Evolutionary conservation across 345 rosid species (phyloP).

Genomic region (Cardiospermum halicacabum): DNA sequence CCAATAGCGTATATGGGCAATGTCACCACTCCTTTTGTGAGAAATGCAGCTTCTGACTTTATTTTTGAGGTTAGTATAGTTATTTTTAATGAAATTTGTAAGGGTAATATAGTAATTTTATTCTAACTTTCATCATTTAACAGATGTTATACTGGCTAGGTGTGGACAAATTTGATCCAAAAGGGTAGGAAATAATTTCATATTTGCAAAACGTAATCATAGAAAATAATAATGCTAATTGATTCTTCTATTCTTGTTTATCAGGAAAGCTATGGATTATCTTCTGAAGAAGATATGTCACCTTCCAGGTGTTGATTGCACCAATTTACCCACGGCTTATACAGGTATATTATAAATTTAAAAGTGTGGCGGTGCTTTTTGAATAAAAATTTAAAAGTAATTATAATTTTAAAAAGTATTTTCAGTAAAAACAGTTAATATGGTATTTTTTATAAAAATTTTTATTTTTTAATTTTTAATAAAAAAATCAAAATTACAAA

Average conservation of each 20-base stretch:
- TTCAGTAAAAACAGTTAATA: neutral
- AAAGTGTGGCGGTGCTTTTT: too few relatives aligned
- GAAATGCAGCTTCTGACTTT: constrained; percentile 7
- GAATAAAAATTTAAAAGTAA: too few relatives aligned
- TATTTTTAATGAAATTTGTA: constrained; percentile 16
- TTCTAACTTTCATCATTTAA: neutral
- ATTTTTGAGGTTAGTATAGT: neutral
- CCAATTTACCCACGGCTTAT: too few relatives aligned
- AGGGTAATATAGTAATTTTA: neutral
- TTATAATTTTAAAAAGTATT: too few relatives aligned
- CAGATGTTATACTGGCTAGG: constrained; percentile 29
- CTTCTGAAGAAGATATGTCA: too few relatives aligned
- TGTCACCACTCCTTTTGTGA: constrained; percentile 30
- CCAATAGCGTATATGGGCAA: constrained; percentile 39
- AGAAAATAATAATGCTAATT: too few relatives aligned
- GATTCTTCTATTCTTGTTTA: neutral
- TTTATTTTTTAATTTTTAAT: too few relatives aligned
- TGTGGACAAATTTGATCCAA: constrained; percentile 35
- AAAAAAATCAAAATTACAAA: too few relatives aligned
- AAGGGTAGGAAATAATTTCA: constrained; percentile 34
- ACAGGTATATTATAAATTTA: too few relatives aligned
- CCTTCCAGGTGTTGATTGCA: too few relatives aligned
- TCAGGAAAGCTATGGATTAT: too few relatives aligned
- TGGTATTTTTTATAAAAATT: neutral
- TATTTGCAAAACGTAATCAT: too few relatives aligned